Conservation (phyloP, 2,329 filamentous ascomycete species). For the Cryphonectria japonica region DNA sequence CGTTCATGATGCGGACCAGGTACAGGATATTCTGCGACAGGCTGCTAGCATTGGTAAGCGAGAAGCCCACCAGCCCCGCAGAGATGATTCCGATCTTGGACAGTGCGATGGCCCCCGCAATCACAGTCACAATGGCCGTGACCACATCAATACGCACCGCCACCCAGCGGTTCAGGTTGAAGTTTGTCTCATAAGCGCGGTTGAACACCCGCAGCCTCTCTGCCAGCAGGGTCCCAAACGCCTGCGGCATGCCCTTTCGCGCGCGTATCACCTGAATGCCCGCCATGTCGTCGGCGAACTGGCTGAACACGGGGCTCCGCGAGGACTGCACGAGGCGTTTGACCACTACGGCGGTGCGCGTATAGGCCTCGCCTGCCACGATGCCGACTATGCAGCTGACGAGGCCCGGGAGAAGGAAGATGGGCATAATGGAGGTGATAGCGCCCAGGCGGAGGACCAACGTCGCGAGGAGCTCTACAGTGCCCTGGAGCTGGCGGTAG, state of each 20-base stretch:
- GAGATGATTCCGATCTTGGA: slow-evolving; percentile 50
- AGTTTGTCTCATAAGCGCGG: slow-evolving; percentile 52
- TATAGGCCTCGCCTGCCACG: slow-evolving; percentile 49
- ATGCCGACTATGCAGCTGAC: slow-evolving; percentile 44
- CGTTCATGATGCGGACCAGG: slow-evolving; percentile 58
- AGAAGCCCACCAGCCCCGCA: slow-evolving; percentile 60
- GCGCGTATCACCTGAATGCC: slow-evolving; percentile 49
- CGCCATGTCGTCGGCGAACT: slow-evolving; percentile 49
- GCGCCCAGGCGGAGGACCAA: slow-evolving; percentile 43
- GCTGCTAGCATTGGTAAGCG: slow-evolving; percentile 58
- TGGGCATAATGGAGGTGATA: slow-evolving; percentile 47
- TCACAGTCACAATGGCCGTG: slow-evolving; percentile 55
- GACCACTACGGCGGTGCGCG: slow-evolving; percentile 46
- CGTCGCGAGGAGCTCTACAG: slow-evolving; percentile 45
- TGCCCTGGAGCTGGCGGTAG: slow-evolving; percentile 48
- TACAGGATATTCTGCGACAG: slow-evolving; percentile 56
- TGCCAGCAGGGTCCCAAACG: slow-evolving; percentile 54
- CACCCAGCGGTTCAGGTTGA: slow-evolving; percentile 63
- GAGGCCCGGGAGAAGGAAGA: slow-evolving; percentile 48
- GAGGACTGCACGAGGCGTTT: slow-evolving; percentile 46
- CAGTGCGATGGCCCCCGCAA: slow-evolving; percentile 57
- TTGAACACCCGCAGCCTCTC: slow-evolving; percentile 53
- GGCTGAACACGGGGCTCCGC: slow-evolving; percentile 59
- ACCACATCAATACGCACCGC: slow-evolving; percentile 58
- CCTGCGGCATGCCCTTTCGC: slow-evolving; percentile 50